phyloP scores from a whole-genome alignment of 2,329 filamentous ascomycete genomes.

The Colletotrichum orchidophilum region DNA sequence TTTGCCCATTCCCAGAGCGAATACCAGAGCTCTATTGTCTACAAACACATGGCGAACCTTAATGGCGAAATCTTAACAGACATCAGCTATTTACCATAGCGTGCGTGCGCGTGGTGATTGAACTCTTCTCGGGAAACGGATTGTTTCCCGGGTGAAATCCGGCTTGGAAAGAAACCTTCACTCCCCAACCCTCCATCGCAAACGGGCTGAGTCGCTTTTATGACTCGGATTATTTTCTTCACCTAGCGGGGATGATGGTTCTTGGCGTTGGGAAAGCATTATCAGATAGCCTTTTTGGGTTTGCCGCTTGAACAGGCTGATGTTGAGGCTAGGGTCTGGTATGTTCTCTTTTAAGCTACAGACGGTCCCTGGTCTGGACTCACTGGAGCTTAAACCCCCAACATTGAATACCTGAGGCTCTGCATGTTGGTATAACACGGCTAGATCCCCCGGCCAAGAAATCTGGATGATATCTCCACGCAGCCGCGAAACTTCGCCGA shows the following conservation, averaged over 20 bases:
- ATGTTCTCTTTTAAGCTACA: background rate
- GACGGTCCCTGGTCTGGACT: background rate
- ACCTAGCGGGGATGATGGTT: background rate
- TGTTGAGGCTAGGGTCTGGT: background rate
- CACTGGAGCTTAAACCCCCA: background rate
- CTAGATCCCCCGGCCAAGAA: background rate
- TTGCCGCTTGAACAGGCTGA: background rate
- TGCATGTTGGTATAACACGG: conserved; percentile 1
- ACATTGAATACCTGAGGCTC: background rate
- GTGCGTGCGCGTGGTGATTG: background rate
- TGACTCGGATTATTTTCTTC: conserved; percentile 16
- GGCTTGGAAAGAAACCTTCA: background rate
- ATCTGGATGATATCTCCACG: conserved; percentile 5
- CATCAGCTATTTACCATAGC: conserved; percentile 25
- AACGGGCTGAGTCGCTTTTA: conserved; percentile 13
- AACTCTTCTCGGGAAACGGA: background rate
- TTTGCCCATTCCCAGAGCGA: background rate
- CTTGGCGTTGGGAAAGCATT: conserved; percentile 2
- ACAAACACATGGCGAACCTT: conserved; percentile 7
- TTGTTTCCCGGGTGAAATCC: background rate
- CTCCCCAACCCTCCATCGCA: background rate
- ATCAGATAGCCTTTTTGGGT: background rate
- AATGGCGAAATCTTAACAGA: background rate
- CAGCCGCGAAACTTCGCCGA: conserved; percentile 18
- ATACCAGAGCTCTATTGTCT: background rate